These are phyloP conservation scores for Sordariomycetes sp. DNA, from an alignment of 2,329 filamentous ascomycete genomes.

Conservation along the genomic window DNA sequence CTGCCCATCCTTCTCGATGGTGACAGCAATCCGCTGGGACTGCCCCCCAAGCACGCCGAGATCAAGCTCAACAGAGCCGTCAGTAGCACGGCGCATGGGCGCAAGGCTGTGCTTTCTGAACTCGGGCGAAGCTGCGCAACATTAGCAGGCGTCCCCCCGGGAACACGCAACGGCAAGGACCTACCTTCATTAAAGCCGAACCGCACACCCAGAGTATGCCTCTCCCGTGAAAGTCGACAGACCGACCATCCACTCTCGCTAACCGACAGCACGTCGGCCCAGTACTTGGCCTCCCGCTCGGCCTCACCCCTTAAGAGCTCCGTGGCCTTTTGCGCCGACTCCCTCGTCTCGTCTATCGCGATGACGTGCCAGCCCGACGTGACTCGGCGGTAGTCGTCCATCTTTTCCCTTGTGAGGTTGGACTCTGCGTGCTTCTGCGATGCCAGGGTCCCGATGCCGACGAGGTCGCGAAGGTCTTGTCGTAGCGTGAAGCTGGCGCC, in stretches of 20 bases:
- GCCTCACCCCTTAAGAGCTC: constrained; percentile 65
- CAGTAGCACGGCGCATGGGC: constrained; percentile 58
- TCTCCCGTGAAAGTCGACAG: constrained; percentile 60
- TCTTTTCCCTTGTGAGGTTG: constrained; percentile 38
- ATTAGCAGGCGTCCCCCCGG: constrained; percentile 12
- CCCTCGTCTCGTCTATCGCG: constrained; percentile 60
- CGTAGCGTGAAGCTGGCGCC: constrained; percentile 60
- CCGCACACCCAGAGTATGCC: constrained; percentile 65
- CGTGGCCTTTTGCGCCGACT: constrained; percentile 60
- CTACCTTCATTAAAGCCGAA: constrained; percentile 75
- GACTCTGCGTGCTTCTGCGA: constrained; percentile 51
- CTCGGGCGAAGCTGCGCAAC: constrained; percentile 31
- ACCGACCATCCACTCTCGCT: constrained; percentile 80
- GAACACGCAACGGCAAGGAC: constrained; percentile 5
- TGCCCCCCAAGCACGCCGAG: constrained; percentile 35
- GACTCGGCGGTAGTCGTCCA: constrained; percentile 41
- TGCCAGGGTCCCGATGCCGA: constrained; percentile 64
- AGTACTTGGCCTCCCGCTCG: constrained; percentile 70
- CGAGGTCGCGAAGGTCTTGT: constrained; percentile 51
- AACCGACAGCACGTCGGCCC: constrained; percentile 72
- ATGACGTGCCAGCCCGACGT: constrained; percentile 65
- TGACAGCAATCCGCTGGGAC: constrained; percentile 53
- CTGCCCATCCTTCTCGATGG: constrained; percentile 42
- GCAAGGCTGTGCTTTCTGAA: constrained; percentile 65
- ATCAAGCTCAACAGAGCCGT: constrained; percentile 67